These are phyloP conservation scores for Penicillium psychrosexuale DNA, from an alignment of 2,329 filamentous ascomycete genomes.

Conservation along the genomic window DNA sequence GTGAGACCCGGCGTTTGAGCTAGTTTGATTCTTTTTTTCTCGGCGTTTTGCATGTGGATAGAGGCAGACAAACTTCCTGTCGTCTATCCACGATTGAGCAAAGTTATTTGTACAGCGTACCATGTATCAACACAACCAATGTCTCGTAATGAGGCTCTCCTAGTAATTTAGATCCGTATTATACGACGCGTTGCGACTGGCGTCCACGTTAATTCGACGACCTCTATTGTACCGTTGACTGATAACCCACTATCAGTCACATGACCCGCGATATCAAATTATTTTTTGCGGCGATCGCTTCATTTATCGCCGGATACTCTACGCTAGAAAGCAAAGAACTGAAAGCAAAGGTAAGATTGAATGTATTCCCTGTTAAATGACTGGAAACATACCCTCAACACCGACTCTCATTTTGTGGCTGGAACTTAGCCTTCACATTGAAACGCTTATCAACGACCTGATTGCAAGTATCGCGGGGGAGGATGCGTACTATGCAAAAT, in stretches of 20 bases:
- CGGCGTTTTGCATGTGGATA: slow-evolving; percentile 16
- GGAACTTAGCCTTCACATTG: not conserved
- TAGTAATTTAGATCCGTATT: not conserved
- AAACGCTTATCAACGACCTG: slow-evolving; percentile 15
- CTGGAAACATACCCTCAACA: not conserved
- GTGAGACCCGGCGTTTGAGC: slow-evolving; percentile 21
- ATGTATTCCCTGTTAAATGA: not conserved
- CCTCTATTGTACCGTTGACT: not conserved
- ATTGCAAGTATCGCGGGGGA: slow-evolving; percentile 4
- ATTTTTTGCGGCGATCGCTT: slow-evolving; percentile 20
- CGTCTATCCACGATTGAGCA: not conserved
- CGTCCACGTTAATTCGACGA: not conserved
- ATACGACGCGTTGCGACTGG: not conserved
- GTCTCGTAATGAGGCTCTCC: not conserved
- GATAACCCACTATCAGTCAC: slow-evolving; percentile 20
- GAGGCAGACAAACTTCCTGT: slow-evolving; percentile 3
- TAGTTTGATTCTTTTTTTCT: slow-evolving; percentile 10
- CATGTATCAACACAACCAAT: slow-evolving; percentile 9
- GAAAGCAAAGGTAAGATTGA: slow-evolving; percentile 18
- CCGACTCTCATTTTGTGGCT: not conserved
- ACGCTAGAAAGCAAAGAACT: slow-evolving; percentile 7
- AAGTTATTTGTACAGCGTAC: slow-evolving; percentile 12
- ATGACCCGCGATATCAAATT: slow-evolving; percentile 25
- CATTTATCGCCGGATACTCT: slow-evolving; percentile 11
- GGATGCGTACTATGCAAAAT: not conserved